phyloP scores from a whole-genome alignment of 2,329 filamentous ascomycete genomes.

The Trichocomaceae sp. region DNA sequence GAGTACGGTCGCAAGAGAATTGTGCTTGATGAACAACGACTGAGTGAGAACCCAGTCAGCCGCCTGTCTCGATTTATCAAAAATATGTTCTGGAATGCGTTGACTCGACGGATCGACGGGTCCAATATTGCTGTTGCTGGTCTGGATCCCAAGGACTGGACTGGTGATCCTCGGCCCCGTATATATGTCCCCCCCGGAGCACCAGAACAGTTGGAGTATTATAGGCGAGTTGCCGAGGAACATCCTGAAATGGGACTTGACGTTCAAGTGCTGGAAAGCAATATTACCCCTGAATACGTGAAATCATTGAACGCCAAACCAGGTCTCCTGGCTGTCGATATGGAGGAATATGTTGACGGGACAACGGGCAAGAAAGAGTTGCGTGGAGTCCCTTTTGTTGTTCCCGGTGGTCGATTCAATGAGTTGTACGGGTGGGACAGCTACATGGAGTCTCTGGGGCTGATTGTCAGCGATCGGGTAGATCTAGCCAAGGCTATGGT shows the following conservation, averaged over 20 bases:
- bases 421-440: conserved; percentile 98
- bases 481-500: conserved; percentile 93
- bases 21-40: conserved; percentile 78
- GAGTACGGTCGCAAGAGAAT: conserved; percentile 85
- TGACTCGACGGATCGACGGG: conserved; percentile 85
- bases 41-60: conserved; percentile 93
- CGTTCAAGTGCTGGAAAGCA: conserved; percentile 65
- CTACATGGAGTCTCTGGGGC: conserved; percentile 92
- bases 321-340: conserved; percentile 80
- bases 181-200: conserved; percentile 85
- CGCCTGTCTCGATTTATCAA: conserved; percentile 79
- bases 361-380: conserved; percentile 64
- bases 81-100: conserved; percentile 84
- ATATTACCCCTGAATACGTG: conserved; percentile 74
- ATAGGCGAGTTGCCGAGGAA: conserved; percentile 68
- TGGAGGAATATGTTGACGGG: conserved; percentile 67
- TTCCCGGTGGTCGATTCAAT: conserved; percentile 95
- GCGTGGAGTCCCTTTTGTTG: conserved; percentile 85
- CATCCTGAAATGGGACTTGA: conserved; percentile 81
- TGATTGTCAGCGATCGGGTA: conserved; percentile 76
- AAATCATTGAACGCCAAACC: conserved; percentile 79
- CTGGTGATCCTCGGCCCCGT: conserved; percentile 74
- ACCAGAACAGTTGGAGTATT: conserved; percentile 85
- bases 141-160: conserved; percentile 92
- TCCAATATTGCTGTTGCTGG: conserved; percentile 74